Evolutionary conservation across 2,329 filamentous ascomycete species (phyloP), one percentile per base, ranked within the genome.

Genomic region (Elsinoe necatrix): DNA sequence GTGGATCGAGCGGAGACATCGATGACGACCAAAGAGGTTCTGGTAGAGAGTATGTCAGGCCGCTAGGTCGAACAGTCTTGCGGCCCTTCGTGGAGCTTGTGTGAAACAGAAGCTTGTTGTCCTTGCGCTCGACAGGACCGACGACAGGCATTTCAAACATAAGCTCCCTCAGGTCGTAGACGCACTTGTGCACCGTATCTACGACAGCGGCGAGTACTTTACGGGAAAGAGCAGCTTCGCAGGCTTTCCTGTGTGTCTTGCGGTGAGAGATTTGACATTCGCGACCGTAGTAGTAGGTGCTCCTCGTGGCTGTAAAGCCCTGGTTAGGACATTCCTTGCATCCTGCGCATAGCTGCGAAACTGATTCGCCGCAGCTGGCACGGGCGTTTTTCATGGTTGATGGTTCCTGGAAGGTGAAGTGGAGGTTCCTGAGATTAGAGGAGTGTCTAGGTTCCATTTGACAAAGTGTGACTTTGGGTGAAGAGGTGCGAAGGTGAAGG

Each of bases 241-340:
- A 63, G 0, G 21, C 37, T 0, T 14, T 6, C 16, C 58, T 61
- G 48, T 63, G 61, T 16, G 1, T 12, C 1, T 21, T 1, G 47
- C 59, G 59, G 18, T 58, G 54, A 1, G 55, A 35, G 7, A 6
- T 54, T 55, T 61, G 59, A 41, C 61, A 62, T 1, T 45, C n/a
- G 12, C 35, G 59, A 37, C 20, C 29, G 51, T 61, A 63, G 45
- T 61, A 63, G 20, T 29, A 42, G 2, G 59, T 56, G 8, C 18
- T 23, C 1, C 5, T 23, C 9, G 20, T 3, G 4, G 18, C 8
- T 11, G 16, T 21, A 20, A 47, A 20, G 12, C 25, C 42, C 2
- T 9, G 16, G 42, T 6, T 12, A 23, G 42, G 42, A 16, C 42
- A 23, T 7, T 23, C 6, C 5, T 47, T n/a, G 14, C 42, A 47